These are phyloP conservation scores for Ceriops zippeliana DNA, from an alignment of 345 rosid species.

Conservation along the genomic window DNA sequence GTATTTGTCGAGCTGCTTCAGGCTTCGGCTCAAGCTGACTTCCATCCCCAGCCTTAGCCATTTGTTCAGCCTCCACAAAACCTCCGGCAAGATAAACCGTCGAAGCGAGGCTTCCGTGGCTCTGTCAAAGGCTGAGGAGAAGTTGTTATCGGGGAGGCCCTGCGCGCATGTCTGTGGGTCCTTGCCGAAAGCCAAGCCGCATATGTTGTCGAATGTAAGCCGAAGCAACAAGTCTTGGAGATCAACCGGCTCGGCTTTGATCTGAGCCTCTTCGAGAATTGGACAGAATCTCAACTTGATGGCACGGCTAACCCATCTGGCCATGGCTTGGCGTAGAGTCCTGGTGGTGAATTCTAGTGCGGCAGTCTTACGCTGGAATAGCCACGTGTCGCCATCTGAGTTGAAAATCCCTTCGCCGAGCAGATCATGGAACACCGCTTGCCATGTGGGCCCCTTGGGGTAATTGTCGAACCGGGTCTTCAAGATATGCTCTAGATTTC, in stretches of 20 bases:
- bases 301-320: slow-evolving; percentile 84
- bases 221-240: slow-evolving; percentile 85
- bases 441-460: slow-evolving; percentile 99
- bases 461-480: slow-evolving; percentile 81
- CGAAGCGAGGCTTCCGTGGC: slow-evolving; percentile 93
- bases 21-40: slow-evolving; percentile 72
- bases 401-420: slow-evolving; percentile 93
- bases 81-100: slow-evolving; percentile 81
- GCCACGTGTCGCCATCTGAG: slow-evolving; percentile 93
- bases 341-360: slow-evolving; percentile 95
- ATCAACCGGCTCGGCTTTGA: slow-evolving; percentile 51
- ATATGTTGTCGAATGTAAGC: slow-evolving; percentile 89
- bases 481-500: slow-evolving; percentile 80
- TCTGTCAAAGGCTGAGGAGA: slow-evolving; percentile 74
- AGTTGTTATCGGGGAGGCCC: slow-evolving; percentile 68
- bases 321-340: slow-evolving; percentile 98
- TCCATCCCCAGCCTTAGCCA: slow-evolving; percentile 83
- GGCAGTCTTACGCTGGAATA: slow-evolving; percentile 90
- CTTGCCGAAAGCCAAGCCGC: slow-evolving; percentile 94
- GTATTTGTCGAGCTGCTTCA: slow-evolving; percentile 58
- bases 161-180: slow-evolving; percentile 80
- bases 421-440: slow-evolving; percentile 87
- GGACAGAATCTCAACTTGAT: slow-evolving; percentile 69
- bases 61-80: slow-evolving; percentile 73
- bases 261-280: slow-evolving; percentile 56